Base-by-base conservation (phyloP, 768 basidiomycete species). In the Neoboletus subvelutipes region DNA sequence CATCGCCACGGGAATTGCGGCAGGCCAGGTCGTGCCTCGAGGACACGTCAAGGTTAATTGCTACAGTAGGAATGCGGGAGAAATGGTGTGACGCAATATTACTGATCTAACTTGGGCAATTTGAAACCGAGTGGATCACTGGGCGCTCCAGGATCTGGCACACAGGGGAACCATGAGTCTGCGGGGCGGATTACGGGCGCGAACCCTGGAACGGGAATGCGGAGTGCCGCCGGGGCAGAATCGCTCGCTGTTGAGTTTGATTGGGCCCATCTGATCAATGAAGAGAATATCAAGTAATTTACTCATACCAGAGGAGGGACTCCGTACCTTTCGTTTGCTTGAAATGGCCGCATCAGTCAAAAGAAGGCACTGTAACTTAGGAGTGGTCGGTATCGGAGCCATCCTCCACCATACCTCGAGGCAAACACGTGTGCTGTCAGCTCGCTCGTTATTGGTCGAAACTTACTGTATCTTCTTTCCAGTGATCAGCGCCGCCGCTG, bases 11-110 rank as follows among this genome's bases (percentile, higher is more conserved):
- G 56, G 49, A 36, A 20, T 49, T 59, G 61, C 54, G 61, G 66
- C 59, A 54, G 55, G 45, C 48, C 49, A 45, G 56, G 57, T 34
- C 31, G 47, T 46, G 67, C 71, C 71, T 72, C 67, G 72, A 72
- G 70, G 71, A 50, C 37, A 7, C 61, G 59, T 71, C 54, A 64
- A 69, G 69, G 66, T 50, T 28, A 22, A 51, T 53, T 45, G 40
- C 50, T 45, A 28, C 20, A 55, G 26, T 45, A 45, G 60, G 53
- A 67, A 64, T 58, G 57, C 57, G 59, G 58, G 51, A 54, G 33
- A 17, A n/a, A 26, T 57, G 58, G 57, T 60, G 48, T 33, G 52
- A 45, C 50, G 46, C 49, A 58, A 56, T 52, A 52, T 52, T 50
- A 17, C 45, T 50, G 50, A 51, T 55, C 59, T 61, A 52, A 56